Percentiles rank a stretch among this genome's conserved stretches.
Conservation (phyloP, 305 asterid species). For the Ajuga reptans region DNA sequence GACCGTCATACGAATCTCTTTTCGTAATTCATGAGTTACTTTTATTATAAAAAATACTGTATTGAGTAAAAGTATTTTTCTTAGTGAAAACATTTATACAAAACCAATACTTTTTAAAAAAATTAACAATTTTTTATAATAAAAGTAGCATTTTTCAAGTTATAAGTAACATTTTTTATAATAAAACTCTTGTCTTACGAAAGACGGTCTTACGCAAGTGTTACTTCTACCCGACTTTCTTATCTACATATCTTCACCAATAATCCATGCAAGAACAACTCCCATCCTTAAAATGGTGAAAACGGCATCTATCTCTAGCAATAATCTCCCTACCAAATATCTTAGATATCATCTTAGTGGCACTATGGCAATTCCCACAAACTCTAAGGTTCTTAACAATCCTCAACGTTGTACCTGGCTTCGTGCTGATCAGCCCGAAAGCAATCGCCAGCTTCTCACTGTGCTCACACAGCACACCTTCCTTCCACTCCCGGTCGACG, state of each 20-base stretch:
- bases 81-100: too few species aligned
- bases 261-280: conserved; percentile 64
- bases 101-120: too few species aligned
- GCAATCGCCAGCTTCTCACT: conserved; percentile 73
- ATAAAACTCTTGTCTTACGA: too few species aligned
- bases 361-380: conserved; percentile 57
- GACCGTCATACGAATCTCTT: too few species aligned
- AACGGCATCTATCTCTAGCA: conserved; percentile 58
- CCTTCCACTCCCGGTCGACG: conserved; percentile 49
- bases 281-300: conserved; percentile 70
- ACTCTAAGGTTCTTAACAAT: conserved; percentile 57
- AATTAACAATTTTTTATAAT: too few species aligned
- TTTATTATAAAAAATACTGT: too few species aligned
- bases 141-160: too few species aligned
- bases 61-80: too few species aligned
- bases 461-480: conserved; percentile 44
- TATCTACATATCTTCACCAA: neutral
- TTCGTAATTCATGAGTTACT: too few species aligned
- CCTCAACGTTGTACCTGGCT: conserved; percentile 55
- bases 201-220: too few species aligned
- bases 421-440: conserved; percentile 55
- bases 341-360: conserved; percentile 57
- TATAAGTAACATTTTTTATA: too few species aligned
- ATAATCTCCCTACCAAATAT: conserved; percentile 51
- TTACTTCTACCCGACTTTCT: neutral